These are phyloP conservation scores for Ogataea populi-albae DNA, from an alignment of 805 yeast genomes.

Conservation along the genomic window DNA sequence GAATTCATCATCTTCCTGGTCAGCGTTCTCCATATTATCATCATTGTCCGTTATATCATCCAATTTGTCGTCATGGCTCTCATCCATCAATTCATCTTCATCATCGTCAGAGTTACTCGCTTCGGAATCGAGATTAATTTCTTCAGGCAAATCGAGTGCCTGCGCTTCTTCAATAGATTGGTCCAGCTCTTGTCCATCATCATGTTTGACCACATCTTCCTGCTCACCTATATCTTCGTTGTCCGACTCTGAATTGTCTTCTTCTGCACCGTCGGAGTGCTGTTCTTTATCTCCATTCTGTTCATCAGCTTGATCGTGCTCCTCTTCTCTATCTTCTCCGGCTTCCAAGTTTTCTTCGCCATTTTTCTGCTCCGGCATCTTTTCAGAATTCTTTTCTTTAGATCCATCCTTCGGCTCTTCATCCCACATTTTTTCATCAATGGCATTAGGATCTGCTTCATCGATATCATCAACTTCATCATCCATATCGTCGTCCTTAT, in stretches of 20 bases:
- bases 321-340: constrained; percentile 40
- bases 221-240: constrained; percentile 79
- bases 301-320: constrained; percentile 35
- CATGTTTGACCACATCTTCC: constrained; percentile 71
- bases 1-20: constrained; percentile 7
- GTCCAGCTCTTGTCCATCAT: constrained; percentile 67
- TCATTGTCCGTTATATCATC: constrained; percentile 23
- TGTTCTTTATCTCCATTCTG: constrained; percentile 34
- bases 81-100: constrained; percentile 26
- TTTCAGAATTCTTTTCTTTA: constrained; percentile 81
- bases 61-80: constrained; percentile 17
- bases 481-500: constrained; percentile 72
- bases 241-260: constrained; percentile 35
- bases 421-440: constrained; percentile 98
- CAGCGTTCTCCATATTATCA: constrained; percentile 23
- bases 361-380: constrained; percentile 55
- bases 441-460: constrained; percentile 89
- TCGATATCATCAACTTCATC: constrained; percentile 88
- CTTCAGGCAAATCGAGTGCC: constrained; percentile 87
- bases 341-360: constrained; percentile 48
- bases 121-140: constrained; percentile 82
- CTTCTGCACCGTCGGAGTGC: constrained; percentile 37
- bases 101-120: constrained; percentile 54
- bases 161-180: constrained; percentile 79
- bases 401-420: constrained; percentile 76